A percentile compares a stretch with the other conserved stretches of the same genome.
These are phyloP conservation scores for Boletellus deceptivus DNA, from an alignment of 1,284 basidiomycete species.

Conservation along the genomic window DNA sequence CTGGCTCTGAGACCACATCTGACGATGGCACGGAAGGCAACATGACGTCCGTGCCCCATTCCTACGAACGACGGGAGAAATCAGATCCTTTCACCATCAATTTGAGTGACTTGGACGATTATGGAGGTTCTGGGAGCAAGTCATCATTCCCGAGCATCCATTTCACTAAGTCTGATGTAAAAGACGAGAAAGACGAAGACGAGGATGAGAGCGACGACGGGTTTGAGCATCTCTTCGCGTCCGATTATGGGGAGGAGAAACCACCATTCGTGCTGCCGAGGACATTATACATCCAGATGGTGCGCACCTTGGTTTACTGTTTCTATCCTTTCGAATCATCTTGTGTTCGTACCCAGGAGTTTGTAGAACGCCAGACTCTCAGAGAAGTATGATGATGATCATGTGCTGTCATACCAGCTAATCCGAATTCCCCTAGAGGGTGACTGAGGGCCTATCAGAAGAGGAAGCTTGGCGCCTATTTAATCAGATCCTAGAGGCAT, in stretches of 20 bases:
- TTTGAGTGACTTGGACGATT: conserved; percentile 57
- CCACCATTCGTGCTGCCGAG: conserved; percentile 49
- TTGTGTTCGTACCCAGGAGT: conserved; percentile 54
- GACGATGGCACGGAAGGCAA: conserved; percentile 44
- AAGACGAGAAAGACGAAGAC: conserved; percentile 43
- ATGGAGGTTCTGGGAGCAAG: conserved; percentile 46
- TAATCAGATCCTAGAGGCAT: conserved; percentile 89
- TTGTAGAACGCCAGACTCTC: conserved; percentile 83
- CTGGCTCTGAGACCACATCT: conserved; percentile 42
- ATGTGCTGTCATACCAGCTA: background rate
- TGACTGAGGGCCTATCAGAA: conserved; percentile 78
- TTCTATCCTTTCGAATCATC: background rate
- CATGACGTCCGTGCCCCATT: conserved; percentile 52
- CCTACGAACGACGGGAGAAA: conserved; percentile 32
- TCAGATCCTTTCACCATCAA: conserved; percentile 57
- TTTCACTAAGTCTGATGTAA: conserved; percentile 48
- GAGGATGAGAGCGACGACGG: conserved; percentile 39
- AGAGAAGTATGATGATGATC: conserved; percentile 47
- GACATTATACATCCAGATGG: conserved; percentile 90
- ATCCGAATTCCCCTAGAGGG: conserved; percentile 46
- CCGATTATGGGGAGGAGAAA: conserved; percentile 27
- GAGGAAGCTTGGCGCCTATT: conserved; percentile 90
- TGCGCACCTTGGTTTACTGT: conserved; percentile 27
- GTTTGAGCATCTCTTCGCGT: conserved; percentile 38
- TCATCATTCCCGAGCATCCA: conserved; percentile 79